Percentiles rank a stretch among this genome's conserved stretches.
These are phyloP conservation scores for Mycena pura DNA, from an alignment of 768 basidiomycete species.

Conservation along the genomic window DNA sequence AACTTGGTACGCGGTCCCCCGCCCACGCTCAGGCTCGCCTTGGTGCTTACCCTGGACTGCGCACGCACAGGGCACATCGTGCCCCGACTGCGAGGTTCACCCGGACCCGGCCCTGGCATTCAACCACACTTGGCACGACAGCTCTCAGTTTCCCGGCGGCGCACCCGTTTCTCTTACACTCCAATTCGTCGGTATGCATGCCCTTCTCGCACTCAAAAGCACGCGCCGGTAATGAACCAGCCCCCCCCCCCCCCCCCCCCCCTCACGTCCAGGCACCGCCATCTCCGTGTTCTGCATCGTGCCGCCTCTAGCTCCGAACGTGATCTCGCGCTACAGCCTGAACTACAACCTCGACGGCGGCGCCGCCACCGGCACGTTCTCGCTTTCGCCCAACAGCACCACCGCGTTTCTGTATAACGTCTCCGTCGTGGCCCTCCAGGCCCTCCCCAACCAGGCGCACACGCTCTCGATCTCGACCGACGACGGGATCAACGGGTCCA, in stretches of 20 bases:
- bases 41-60: too few relatives aligned
- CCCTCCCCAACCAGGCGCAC: conserved; percentile 11
- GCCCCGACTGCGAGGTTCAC: conserved; percentile 1
- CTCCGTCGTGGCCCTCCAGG: conserved; percentile 12
- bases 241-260: too few relatives aligned
- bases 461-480: conserved; percentile 14
- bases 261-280: conserved; percentile 11
- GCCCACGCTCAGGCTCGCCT: too few relatives aligned
- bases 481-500: conserved; percentile 5
- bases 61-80: conserved; percentile 8
- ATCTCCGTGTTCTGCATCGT: conserved; percentile 21
- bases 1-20: not conserved
- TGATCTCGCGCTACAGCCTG: conserved; percentile 4
- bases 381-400: not conserved
- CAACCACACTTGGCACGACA: conserved; percentile 22
- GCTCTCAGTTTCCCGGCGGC: conserved; percentile 4
- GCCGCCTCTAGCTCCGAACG: not conserved
- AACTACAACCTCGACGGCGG: conserved; percentile 17
- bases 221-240: too few relatives aligned
- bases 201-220: too few relatives aligned
- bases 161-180: conserved; percentile 17
- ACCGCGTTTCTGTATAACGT: conserved; percentile 15
- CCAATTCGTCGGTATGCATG: conserved; percentile 11
- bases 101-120: conserved; percentile 14
- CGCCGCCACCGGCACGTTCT: not conserved